A percentile compares a stretch with the other conserved stretches of the same genome.
phyloP scores from a whole-genome alignment of 306 rosid species.

The Lithocarpus polystachyus region DNA sequence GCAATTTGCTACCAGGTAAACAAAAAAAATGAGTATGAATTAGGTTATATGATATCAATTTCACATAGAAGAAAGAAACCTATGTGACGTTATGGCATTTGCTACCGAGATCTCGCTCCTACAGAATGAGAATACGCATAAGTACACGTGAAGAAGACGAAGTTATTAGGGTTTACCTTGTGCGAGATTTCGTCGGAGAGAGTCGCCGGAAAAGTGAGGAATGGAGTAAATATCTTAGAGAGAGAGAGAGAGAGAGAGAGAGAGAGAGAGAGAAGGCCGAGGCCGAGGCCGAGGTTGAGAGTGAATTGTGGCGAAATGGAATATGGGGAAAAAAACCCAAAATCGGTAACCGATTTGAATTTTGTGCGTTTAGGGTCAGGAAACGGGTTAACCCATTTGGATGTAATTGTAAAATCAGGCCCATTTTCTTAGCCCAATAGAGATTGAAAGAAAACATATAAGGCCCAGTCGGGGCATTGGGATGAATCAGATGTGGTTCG shows the following conservation, averaged over 20 bases:
- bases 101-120: neutral
- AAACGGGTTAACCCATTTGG: neutral
- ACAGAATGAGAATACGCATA: neutral
- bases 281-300: slow-evolving; percentile 1
- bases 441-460: neutral
- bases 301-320: neutral
- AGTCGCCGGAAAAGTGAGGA: slow-evolving; percentile 4
- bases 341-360: neutral
- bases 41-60: neutral
- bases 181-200: neutral
- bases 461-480: neutral
- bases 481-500: neutral
- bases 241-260: neutral
- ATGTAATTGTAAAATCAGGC: neutral
- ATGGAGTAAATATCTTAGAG: neutral
- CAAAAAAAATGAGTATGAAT: slow-evolving; percentile 11
- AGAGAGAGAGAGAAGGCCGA: neutral
- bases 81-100: neutral
- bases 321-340: neutral
- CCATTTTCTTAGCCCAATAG: neutral
- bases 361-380: neutral
- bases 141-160: neutral
- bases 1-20: neutral
- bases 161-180: slow-evolving; percentile 3
- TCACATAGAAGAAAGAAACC: neutral